These are phyloP conservation scores for Cladophialophora bantiana DNA, from an alignment of 2,329 filamentous ascomycete genomes.

Conservation along the genomic window DNA sequence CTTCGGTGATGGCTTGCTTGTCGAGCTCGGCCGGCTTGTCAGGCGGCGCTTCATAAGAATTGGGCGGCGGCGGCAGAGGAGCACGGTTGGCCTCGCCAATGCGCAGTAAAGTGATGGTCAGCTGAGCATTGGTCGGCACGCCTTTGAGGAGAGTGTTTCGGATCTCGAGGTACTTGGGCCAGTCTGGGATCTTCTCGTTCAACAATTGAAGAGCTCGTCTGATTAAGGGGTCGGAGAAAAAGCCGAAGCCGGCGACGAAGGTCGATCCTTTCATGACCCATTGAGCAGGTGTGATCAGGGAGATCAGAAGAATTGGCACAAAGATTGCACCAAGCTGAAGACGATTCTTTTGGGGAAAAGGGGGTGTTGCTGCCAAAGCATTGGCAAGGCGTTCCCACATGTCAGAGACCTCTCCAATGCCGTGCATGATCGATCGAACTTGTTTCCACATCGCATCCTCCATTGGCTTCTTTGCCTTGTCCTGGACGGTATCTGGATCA, in stretches of 20 bases:
- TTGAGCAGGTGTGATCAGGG: conserved; percentile 64
- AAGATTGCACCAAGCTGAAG: conserved; percentile 63
- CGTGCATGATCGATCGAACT: conserved; percentile 75
- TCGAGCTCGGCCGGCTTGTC: conserved; percentile 61
- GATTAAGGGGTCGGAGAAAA: conserved; percentile 82
- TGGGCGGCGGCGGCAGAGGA: conserved; percentile 71
- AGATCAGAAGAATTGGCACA: conserved; percentile 59
- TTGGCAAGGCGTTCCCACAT: conserved; percentile 68
- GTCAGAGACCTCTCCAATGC: conserved; percentile 65
- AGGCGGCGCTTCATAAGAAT: conserved; percentile 53
- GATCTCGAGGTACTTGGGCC: conserved; percentile 76
- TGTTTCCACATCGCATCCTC: conserved; percentile 78
- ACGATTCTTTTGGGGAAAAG: conserved; percentile 65
- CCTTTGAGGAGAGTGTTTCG: conserved; percentile 78
- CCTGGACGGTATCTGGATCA: conserved; percentile 61
- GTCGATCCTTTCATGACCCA: conserved; percentile 69
- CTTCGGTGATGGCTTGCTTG: conserved; percentile 60
- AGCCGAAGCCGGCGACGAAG: conserved; percentile 73
- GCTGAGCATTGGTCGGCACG: conserved; percentile 84
- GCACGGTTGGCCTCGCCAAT: conserved; percentile 82
- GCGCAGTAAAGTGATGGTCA: conserved; percentile 79
- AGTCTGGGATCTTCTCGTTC: conserved; percentile 65
- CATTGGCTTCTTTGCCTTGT: conserved; percentile 81
- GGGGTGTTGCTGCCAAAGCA: conserved; percentile 68
- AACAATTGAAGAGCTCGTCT: conserved; percentile 62